Evolutionary conservation across 148 eudicot genomes (phyloP).

Genomic region (Polygonum maritimum): DNA sequence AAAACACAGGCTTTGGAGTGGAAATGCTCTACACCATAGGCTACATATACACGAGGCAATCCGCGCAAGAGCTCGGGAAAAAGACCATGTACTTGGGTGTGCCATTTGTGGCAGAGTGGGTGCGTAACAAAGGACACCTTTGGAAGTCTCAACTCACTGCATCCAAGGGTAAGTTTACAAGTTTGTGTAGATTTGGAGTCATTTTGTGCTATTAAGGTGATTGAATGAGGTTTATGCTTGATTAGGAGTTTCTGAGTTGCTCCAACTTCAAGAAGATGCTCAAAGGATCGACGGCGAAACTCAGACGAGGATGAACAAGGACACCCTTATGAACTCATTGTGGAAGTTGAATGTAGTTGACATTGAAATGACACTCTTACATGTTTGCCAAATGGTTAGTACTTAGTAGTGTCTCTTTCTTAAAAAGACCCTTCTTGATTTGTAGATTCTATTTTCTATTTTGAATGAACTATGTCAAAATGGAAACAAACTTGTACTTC

Average conservation of each 20-base stretch:
- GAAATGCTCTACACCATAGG: constrained; percentile 79
- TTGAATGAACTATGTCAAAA: no score
- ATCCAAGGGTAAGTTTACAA: constrained; percentile 55
- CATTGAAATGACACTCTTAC: constrained; percentile 81
- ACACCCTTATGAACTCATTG: constrained; percentile 70
- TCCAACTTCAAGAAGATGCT: constrained; percentile 82
- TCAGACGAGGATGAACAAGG: constrained; percentile 56
- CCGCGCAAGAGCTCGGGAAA: constrained; percentile 93
- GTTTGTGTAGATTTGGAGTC: neutral
- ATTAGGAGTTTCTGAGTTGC: constrained; percentile 81
- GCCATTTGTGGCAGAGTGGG: constrained; percentile 94
- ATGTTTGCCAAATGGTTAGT: constrained; percentile 84
- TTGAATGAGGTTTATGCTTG: no score
- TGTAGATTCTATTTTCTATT: no score
- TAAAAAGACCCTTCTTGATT: neutral
- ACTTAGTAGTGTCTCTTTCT: neutral
- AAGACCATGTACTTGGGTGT: constrained; percentile 81
- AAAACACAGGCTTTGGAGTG: constrained; percentile 60
- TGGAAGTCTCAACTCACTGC: constrained; percentile 93
- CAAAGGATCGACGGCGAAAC: constrained; percentile 57
- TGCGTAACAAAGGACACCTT: constrained; percentile 80
- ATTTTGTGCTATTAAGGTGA: neutral
- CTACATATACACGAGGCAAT: constrained; percentile 83
- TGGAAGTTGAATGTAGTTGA: constrained; percentile 98
- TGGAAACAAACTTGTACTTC: neutral